These are phyloP conservation scores for Lipomyces japonicus DNA, from an alignment of 805 yeast genomes.

Conservation along the genomic window DNA sequence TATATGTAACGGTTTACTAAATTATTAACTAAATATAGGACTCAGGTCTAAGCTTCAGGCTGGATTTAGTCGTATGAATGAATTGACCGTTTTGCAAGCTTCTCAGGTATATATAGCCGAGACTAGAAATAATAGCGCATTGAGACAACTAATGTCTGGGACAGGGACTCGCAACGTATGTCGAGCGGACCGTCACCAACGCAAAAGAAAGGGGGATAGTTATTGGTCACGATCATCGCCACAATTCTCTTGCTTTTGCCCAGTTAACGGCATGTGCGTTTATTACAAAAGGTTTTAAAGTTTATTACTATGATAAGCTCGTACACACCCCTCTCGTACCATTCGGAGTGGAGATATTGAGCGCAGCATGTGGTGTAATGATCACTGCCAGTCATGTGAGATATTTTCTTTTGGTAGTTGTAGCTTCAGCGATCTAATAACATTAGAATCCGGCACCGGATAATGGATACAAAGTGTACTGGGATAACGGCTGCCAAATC, in stretches of 20 bases:
- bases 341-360: constrained; percentile 61
- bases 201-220: constrained; percentile 50
- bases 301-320: constrained; percentile 43
- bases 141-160: background rate
- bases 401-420: background rate
- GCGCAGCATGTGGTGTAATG: constrained; percentile 83
- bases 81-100: constrained; percentile 83
- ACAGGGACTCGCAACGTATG: constrained; percentile 41
- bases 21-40: constrained; percentile 43
- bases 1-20: too few species aligned
- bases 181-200: constrained; percentile 33
- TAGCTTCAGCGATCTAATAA: background rate
- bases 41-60: constrained; percentile 84
- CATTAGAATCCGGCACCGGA: constrained; percentile 44
- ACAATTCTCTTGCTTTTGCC: constrained; percentile 75
- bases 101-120: constrained; percentile 74
- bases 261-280: constrained; percentile 74
- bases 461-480: constrained; percentile 93
- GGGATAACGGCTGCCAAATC: constrained; percentile 91
- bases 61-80: constrained; percentile 85
- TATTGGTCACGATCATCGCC: constrained; percentile 89
- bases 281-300: constrained; percentile 61
- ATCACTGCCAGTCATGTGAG: constrained; percentile 73
- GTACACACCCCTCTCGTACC: constrained; percentile 94
- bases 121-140: constrained; percentile 23